phyloP scores from a whole-genome alignment of 1,284 basidiomycete species.

The Cutaneotrichosporon arboriforme region DNA sequence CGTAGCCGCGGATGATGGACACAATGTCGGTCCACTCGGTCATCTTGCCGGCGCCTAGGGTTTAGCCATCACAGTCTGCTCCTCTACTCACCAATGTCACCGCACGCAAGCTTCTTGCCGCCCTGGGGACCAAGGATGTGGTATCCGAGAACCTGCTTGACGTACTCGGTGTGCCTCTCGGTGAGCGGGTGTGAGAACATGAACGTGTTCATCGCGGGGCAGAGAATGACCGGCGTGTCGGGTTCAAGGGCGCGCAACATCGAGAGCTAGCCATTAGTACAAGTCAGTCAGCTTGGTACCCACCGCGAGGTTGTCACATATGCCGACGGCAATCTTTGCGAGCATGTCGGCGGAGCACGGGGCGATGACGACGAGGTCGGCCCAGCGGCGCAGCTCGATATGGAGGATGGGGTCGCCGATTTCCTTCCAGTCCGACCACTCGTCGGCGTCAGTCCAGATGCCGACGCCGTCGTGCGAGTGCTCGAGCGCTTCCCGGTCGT shows the following conservation, averaged over 20 bases:
- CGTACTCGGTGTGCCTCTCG: conserved; percentile 65
- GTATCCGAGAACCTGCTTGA: conserved; percentile 72
- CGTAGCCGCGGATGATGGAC: conserved; percentile 31
- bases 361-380: conserved; percentile 86
- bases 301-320: conserved; percentile 86
- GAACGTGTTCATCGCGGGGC: conserved; percentile 97
- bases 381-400: conserved; percentile 93
- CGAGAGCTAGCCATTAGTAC: conserved; percentile 60
- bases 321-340: conserved; percentile 79
- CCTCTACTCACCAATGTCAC: conserved; percentile 64
- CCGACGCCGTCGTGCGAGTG: conserved; percentile 50
- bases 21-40: conserved; percentile 67
- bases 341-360: conserved; percentile 95
- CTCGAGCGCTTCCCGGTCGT: conserved; percentile 55
- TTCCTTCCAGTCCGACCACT: conserved; percentile 70
- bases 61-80: neutral
- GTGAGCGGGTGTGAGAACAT: conserved; percentile 98
- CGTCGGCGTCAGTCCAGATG: conserved; percentile 86
- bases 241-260: conserved; percentile 80
- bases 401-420: conserved; percentile 91
- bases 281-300: conserved; percentile 30
- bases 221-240: conserved; percentile 75
- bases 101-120: conserved; percentile 65
- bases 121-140: conserved; percentile 67
- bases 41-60: conserved; percentile 79